Base-by-base conservation (phyloP, 208 protist species). In the Leishmania turanica region DNA sequence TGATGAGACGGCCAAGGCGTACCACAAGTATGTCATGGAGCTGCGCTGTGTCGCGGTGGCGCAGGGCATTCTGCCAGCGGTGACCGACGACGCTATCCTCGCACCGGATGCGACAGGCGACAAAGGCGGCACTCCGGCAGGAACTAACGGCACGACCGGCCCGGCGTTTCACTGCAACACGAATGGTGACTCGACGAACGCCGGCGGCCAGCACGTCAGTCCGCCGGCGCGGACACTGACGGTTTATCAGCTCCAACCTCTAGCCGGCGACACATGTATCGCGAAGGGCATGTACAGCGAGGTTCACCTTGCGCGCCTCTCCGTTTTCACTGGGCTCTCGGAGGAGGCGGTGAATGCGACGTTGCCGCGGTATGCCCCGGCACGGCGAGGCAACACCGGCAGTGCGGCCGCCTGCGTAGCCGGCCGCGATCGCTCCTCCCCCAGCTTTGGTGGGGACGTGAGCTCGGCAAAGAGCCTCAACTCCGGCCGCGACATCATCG, bases 261-360 rank as follows among this genome's bases (percentile, higher is more conserved):
- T 90, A 19, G 37, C 62, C 15, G 71, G 47, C 8, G 82, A 84
- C 27, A 62, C 81, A 37, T n/a, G 79, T n/a, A 81, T 95, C 45
- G 89, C 84, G 17, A 88, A 82, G 54, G 91, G 91, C n/a, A 78
- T 81, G 49, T 91, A 87, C 80, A 92, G 89, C 79, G 37, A 62
- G 40, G 86, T 95, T 17, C 86, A 82, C 58, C 77, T 95, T 42
- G 91, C 91, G 13, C 83, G 85, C n/a, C 80, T 95, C 73, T 90
- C 89, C 15, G 81, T 93, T 49, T 84, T 88, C 45, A 84, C 77
- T 21, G 85, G 83, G 24, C 56, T 68, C 8, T 49, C 73, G 0
- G 81, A 86, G 42, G 58, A 68, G 45, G 70, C 66, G 24, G 45
- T 65, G 47, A 77, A 70, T 37, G 78, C 78, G 13, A 58, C 78